These are phyloP conservation scores for Alternaria arborescens DNA, from an alignment of 2,329 filamentous ascomycete species.

Conservation along the genomic window DNA sequence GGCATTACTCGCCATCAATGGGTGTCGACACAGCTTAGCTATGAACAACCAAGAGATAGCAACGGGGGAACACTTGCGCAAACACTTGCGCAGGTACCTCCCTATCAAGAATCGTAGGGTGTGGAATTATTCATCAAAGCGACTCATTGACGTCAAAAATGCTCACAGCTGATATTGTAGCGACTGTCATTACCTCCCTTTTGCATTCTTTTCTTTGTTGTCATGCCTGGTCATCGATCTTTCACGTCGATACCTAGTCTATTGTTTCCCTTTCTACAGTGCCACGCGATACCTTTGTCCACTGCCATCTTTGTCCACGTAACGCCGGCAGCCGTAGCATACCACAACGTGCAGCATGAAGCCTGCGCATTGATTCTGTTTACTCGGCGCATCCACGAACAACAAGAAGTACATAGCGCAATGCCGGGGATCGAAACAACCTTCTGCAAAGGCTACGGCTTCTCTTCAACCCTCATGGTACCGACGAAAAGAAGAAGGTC, in stretches of 20 bases:
- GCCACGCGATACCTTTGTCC: neutral
- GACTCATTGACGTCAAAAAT: neutral
- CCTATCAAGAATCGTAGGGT: neutral
- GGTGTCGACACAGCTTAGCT: neutral
- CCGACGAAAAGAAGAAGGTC: neutral
- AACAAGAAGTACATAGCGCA: neutral
- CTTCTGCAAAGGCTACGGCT: neutral
- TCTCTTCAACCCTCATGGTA: neutral
- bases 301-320: neutral
- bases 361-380: neutral
- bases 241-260: neutral
- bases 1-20: neutral
- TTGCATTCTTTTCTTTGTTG: neutral
- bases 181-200: neutral
- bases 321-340: neutral
- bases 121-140: neutral
- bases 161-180: neutral
- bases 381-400: neutral
- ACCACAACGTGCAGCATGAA: neutral
- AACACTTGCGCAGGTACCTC: neutral
- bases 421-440: neutral
- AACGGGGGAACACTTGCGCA: neutral
- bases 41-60: neutral
- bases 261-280: neutral
- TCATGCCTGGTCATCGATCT: neutral